phyloP scores from a whole-genome alignment of 768 basidiomycete genomes.

The Collybiopsis luxurians region DNA sequence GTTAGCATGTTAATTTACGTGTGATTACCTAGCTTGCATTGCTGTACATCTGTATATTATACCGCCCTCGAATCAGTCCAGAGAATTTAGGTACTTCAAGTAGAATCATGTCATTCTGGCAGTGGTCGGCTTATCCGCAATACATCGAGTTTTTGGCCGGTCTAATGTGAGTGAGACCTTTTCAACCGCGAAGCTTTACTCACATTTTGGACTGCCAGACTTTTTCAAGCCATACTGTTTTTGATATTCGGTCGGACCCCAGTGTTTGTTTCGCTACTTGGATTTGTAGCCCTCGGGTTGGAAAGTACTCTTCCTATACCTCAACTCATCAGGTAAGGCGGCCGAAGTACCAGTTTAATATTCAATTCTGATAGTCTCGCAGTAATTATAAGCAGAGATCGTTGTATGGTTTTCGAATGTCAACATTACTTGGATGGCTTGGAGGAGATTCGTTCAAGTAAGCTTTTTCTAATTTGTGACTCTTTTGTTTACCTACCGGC shows the following conservation, averaged over 20 bases:
- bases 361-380: not conserved
- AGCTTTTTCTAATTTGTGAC: constrained; percentile 15
- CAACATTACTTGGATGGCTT: constrained; percentile 80
- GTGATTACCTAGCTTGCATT: constrained; percentile 57
- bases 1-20: constrained; percentile 12
- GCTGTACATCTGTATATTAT: constrained; percentile 78
- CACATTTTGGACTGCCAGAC: no score
- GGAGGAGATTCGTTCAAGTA: constrained; percentile 88
- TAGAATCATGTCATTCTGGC: constrained; percentile 79
- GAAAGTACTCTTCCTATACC: constrained; percentile 88
- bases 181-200: no score
- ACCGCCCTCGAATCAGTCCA: constrained; percentile 57
- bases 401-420: constrained; percentile 80
- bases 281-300: constrained; percentile 76
- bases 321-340: constrained; percentile 67
- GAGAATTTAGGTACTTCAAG: constrained; percentile 58
- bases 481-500: constrained; percentile 1
- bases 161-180: constrained; percentile 64
- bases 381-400: constrained; percentile 81
- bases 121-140: constrained; percentile 75
- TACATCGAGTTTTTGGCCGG: constrained; percentile 83
- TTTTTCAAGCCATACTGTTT: constrained; percentile 71
- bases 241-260: constrained; percentile 69
- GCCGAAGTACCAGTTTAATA: not conserved
- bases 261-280: constrained; percentile 59